Percentiles rank a stretch among this genome's conserved stretches.
These are phyloP conservation scores for Podospora pseudopauciseta DNA, from an alignment of 495 filamentous ascomycete genomes.

Conservation along the genomic window DNA sequence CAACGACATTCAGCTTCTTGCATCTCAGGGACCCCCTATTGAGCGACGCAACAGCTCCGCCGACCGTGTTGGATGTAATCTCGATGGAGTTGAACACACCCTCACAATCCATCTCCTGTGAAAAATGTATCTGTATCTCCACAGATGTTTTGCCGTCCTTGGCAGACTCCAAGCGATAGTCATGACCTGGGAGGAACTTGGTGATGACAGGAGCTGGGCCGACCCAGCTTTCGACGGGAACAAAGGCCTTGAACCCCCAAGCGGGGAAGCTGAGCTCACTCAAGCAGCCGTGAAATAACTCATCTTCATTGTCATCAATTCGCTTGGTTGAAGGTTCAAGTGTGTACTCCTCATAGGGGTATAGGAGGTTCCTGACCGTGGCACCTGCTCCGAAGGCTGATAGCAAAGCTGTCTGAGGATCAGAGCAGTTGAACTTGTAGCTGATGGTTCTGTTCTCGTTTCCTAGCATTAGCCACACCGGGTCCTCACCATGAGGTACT, in stretches of 20 bases:
- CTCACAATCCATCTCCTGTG: slow-evolving; percentile 60
- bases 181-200: slow-evolving; percentile 61
- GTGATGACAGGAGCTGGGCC: slow-evolving; percentile 59
- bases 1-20: slow-evolving; percentile 35
- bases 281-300: slow-evolving; percentile 14
- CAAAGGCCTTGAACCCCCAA: slow-evolving; percentile 60
- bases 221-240: slow-evolving; percentile 56
- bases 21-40: slow-evolving; percentile 23
- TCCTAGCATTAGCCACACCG: slow-evolving; percentile 62
- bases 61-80: slow-evolving; percentile 51
- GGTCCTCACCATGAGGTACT: slow-evolving; percentile 32
- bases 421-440: slow-evolving; percentile 59
- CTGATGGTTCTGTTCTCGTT: slow-evolving; percentile 59
- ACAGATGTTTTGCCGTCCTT: slow-evolving; percentile 27
- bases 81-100: slow-evolving; percentile 32
- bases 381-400: slow-evolving; percentile 54
- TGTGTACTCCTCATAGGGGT: slow-evolving; percentile 59
- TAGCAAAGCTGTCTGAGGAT: slow-evolving; percentile 44
- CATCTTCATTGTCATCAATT: slow-evolving; percentile 13
- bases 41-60: slow-evolving; percentile 10
- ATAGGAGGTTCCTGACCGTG: slow-evolving; percentile 65
- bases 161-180: slow-evolving; percentile 46
- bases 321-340: slow-evolving; percentile 34
- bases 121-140: slow-evolving; percentile 61
- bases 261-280: slow-evolving; percentile 41